phyloP scores from a whole-genome alignment of 768 basidiomycete species.

The Fomitopsis serialis region DNA sequence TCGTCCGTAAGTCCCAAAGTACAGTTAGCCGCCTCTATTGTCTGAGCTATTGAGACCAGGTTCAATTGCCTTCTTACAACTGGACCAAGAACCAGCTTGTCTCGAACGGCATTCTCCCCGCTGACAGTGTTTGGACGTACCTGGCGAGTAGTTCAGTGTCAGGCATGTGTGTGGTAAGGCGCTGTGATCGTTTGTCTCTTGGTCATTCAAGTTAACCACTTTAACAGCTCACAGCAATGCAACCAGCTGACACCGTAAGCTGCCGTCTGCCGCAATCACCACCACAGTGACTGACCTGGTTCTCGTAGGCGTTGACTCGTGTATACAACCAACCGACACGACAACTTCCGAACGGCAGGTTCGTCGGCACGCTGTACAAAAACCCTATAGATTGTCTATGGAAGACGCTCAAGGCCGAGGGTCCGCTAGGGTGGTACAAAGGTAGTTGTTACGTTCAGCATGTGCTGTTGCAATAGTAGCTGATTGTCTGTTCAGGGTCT shows the following conservation, averaged over 20 bases:
- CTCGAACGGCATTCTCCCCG: constrained; percentile 58
- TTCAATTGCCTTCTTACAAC: constrained; percentile 95
- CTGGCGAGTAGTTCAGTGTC: constrained; percentile 85
- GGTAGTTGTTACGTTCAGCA: constrained; percentile 36
- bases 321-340: constrained; percentile 95
- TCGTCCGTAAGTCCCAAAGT: constrained; percentile 52
- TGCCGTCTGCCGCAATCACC: no score
- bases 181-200: constrained; percentile 11
- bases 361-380: constrained; percentile 75
- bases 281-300: no score
- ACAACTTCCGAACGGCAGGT: constrained; percentile 60
- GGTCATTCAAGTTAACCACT: neutral
- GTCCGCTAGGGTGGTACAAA: constrained; percentile 93
- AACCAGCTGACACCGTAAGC: constrained; percentile 83
- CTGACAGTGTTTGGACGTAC: constrained; percentile 83
- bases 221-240: constrained; percentile 83
- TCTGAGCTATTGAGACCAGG: constrained; percentile 35
- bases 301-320: constrained; percentile 84
- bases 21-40: neutral
- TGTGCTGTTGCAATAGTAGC: neutral
- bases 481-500: constrained; percentile 50
- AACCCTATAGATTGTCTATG: constrained; percentile 95
- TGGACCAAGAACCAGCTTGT: constrained; percentile 83
- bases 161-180: constrained; percentile 82
- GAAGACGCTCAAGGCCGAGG: constrained; percentile 92